Base-by-base conservation (phyloP, 305 asterid species). In the Fraxinus angustifolia region DNA sequence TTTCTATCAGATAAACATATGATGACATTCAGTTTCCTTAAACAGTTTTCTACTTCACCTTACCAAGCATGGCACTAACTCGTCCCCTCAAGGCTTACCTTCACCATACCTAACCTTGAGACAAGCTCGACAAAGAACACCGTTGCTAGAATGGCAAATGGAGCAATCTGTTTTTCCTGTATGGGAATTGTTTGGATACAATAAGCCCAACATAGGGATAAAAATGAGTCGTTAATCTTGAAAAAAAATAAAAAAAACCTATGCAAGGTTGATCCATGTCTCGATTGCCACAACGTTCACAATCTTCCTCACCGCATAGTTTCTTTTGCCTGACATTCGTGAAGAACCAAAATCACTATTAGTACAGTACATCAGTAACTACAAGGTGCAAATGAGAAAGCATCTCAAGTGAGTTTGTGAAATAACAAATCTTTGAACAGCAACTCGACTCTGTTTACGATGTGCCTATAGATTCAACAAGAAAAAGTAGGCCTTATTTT, bases 141-240 rank as follows among this genome's bases (percentile, higher is more conserved):
- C 98, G 30, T 81, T 81, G 82, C 86, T 85, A 60, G 97, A 93
- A 85, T 93, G 97, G 86, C 98, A 94, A 68, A 70, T 84, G 1
- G 97, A 91, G 84, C 98, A 94, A 28, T 91, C 94, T 4, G 97
- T 89, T 92, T 93, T 94, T 67, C 97, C 98, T 94, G 90, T 81
- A 81, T 28, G 30, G 72, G 38, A 81, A 79, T 23, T 78, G 53
- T 19, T 68, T 65, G 73, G 42, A 34, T 50, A 65, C 70, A 76
- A 28, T 67, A 48, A 75, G n/a, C 56, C 48, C 78, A 35, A 3
- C 56, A 67, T 30, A 19, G 62, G 77, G 62, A 6, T 8, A n/a
- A 80, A 36, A 42, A 73, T 26, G 75, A 56, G 65, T 36, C 40
- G n/a, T 76, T n/a, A 76, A 72, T 68, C 76, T 48, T 53, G 6